These are phyloP conservation scores for Magnusiomyces tetraspermus DNA, from an alignment of 1,139 yeast genomes.

Conservation along the genomic window DNA sequence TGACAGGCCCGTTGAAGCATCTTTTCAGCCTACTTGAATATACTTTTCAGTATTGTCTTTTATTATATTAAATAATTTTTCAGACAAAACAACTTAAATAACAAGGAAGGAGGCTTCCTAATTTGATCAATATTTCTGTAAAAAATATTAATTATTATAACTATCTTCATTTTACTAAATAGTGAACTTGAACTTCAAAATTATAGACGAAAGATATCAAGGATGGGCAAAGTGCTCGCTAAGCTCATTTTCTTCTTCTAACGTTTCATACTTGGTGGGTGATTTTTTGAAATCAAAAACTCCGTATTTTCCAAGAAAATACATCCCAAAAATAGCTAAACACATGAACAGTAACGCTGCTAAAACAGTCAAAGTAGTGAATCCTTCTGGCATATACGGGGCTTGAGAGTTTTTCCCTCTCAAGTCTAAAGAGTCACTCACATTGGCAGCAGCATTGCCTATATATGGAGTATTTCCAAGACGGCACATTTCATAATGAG, in stretches of 20 bases:
- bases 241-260: not conserved
- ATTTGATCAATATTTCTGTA: no score
- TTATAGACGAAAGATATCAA: no score
- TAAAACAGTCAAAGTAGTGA: slow-evolving; percentile 81
- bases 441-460: slow-evolving; percentile 87
- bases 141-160: no score
- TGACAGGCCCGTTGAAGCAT: no score
- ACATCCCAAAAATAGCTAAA: slow-evolving; percentile 71
- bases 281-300: slow-evolving; percentile 42
- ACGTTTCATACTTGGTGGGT: slow-evolving; percentile 14
- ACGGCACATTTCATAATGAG: slow-evolving; percentile 53
- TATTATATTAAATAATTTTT: no score
- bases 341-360: slow-evolving; percentile 75
- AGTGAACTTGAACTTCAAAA: no score
- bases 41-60: no score
- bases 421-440: slow-evolving; percentile 52
- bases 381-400: slow-evolving; percentile 64
- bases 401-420: slow-evolving; percentile 63
- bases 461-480: slow-evolving; percentile 39
- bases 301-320: slow-evolving; percentile 71
- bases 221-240: no score
- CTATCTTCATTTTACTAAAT: no score
- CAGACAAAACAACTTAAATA: no score
- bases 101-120: no score
- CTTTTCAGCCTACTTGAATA: no score